Base-by-base conservation (phyloP, 805 yeast species). In the Wickerhamiella dianesei region DNA sequence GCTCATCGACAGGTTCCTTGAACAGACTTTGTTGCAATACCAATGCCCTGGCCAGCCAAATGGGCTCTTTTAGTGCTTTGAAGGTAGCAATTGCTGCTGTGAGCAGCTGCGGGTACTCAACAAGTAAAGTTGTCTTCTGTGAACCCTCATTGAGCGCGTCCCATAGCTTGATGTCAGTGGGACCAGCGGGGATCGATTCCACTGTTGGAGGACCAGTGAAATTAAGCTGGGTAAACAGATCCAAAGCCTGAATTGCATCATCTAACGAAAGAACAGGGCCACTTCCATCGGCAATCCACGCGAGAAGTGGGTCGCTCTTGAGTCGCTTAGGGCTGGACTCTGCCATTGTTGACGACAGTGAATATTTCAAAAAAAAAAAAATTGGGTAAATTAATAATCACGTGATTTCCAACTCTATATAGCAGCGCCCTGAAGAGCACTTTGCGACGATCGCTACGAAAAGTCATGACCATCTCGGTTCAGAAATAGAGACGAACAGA, bases 191-290 rank as follows among this genome's bases (percentile, higher is more conserved):
- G 8, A 18, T 14, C 25, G n/a, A 14, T 9, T 17, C 41, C 25
- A 40, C 39, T 19, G 40, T 16, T 5, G 73, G 71, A 3, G 96
- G 96, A 6, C 96, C 96, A 0, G 95, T 84, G 62, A 72, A 84
- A 61, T 88, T 88, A 44, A 73, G 63, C 60, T 85, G 94, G 14
- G 82, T 65, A 58, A 82, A 88, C 1, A 74, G 59, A 58, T 86
- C 87, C 21, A 85, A 21, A 13, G 47, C 43, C 12, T 8, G 8
- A 13, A 35, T 21, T 3, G 47, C 47, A 4, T 37, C 37, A n/a
- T 40, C 35, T 12, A 40, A 17, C n/a, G 14, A 14, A 19, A 42
- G 32, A n/a, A 17, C 37, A n/a, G 37, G 44, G 22, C 37, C 44
- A 20, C 17, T 19, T 16, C 40, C 13, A n/a, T 16, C 19, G 16